phyloP scores from a whole-genome alignment of 495 filamentous ascomycete genomes.

The Neurospora discreta region DNA sequence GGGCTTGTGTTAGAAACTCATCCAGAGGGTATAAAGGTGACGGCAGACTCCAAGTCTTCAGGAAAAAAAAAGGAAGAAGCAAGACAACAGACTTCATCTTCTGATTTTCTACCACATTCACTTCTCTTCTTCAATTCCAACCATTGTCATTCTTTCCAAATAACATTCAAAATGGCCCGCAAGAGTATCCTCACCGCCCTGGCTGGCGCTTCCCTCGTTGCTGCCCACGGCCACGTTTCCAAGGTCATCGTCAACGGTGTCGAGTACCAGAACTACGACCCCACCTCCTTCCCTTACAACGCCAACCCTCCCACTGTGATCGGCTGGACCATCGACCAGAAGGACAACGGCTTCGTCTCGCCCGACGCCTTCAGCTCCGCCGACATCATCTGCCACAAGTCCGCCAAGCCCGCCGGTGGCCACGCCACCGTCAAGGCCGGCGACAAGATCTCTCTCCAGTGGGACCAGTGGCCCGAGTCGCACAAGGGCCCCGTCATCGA shows the following conservation, averaged over 20 bases:
- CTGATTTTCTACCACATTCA: not conserved
- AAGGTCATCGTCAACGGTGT: slow-evolving; percentile 49
- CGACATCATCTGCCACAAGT: slow-evolving; percentile 44
- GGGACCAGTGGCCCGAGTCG: slow-evolving; percentile 35
- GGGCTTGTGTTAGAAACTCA: not conserved
- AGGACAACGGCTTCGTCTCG: slow-evolving; percentile 50
- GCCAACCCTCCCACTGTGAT: slow-evolving; percentile 37
- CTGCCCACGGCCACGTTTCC: slow-evolving; percentile 50
- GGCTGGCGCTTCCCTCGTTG: slow-evolving; percentile 40
- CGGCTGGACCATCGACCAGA: slow-evolving; percentile 43
- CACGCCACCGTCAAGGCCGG: slow-evolving; percentile 34
- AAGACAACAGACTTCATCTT: not conserved
- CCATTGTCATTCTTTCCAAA: not conserved
- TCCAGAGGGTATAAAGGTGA: slow-evolving; percentile 5
- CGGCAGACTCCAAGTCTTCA: not conserved
- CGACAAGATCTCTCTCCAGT: slow-evolving; percentile 32
- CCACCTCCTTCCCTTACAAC: slow-evolving; percentile 26
- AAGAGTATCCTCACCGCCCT: slow-evolving; percentile 31
- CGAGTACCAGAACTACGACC: slow-evolving; percentile 36
- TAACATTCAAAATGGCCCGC: slow-evolving; percentile 8
- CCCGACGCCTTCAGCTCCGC: slow-evolving; percentile 29
- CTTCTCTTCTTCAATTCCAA: not conserved
- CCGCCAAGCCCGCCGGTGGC: slow-evolving; percentile 25
- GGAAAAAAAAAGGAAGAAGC: not conserved
- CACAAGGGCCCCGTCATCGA: slow-evolving; percentile 57